Evolutionary conservation across 2,329 filamentous ascomycete species (phyloP), one percentile per base, ranked within the genome.

Genomic region (Aspergillus calidoustus): DNA sequence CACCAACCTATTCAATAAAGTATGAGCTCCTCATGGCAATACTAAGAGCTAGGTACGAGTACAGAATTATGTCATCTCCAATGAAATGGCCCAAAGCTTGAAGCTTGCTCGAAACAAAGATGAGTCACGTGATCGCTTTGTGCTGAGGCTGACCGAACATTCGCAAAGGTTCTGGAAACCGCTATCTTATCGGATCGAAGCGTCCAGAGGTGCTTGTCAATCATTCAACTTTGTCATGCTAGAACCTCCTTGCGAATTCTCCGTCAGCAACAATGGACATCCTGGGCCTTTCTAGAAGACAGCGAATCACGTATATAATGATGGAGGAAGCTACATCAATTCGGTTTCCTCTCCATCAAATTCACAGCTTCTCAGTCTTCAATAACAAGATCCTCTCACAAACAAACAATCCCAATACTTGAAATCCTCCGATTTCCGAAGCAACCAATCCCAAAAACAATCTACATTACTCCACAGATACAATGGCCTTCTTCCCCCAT

Each of bases 401-500:
- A 28, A 13, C 15, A 38, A 62, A 51, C 15, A n/a, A 30, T 25
- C 13, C 17, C 44, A 19, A 30, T 31, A 25, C 31, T 19, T 11
- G n/a, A 49, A 41, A 38, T 11, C 38, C 13, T 25, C 22, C 38
- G n/a, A 50, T 54, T 49, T 41, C 28, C 22, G 15, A 31, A 13
- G 30, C 44, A 23, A 38, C 25, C 13, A 54, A 43, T 11, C 25
- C 25, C 9, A 30, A 4, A 44, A 47, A 15, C 44, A 25, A 38
- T 19, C 43, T 17, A 34, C 13, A n/a, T 17, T 17, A 43, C 41
- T 3, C 19, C 7, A 8, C 31, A 44, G 11, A 7, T 30, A 50
- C 17, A 51, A 81, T 81, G 79, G 70, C 76, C 56, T 76, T 79
- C 71, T 73, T 78, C 57, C 69, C 77, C 49, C 72, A 72, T 63